A percentile compares a stretch with the other conserved stretches of the same genome.
phyloP scores from a whole-genome alignment of 805 yeast genomes.

The Starmerella stigmatis region DNA sequence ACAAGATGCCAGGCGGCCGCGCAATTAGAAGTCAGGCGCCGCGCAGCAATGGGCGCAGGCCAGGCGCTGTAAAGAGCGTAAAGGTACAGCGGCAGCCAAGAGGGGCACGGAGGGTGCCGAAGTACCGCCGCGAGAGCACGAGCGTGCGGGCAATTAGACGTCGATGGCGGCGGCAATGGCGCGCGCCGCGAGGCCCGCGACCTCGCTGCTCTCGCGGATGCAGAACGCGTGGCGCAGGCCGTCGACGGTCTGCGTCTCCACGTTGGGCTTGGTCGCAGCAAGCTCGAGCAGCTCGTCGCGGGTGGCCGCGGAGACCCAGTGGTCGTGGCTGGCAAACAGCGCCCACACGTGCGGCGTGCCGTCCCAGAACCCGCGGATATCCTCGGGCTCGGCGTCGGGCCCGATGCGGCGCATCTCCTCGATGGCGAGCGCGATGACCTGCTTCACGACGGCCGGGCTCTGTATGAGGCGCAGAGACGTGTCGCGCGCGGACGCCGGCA shows the following conservation, averaged over 20 bases:
- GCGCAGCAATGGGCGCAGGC: too few species aligned
- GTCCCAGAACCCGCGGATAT: conserved; percentile 40
- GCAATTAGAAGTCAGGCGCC: too few species aligned
- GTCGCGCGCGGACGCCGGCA: conserved; percentile 7
- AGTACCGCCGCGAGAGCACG: too few species aligned
- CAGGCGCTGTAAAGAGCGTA: too few species aligned
- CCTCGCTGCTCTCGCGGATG: conserved; percentile 40
- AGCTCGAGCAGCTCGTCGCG: conserved; percentile 36
- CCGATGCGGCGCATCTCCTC: conserved; percentile 50
- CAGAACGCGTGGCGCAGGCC: conserved; percentile 52
- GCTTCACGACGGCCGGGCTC: conserved; percentile 40
- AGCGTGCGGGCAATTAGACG: too few species aligned
- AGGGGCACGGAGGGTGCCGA: too few species aligned
- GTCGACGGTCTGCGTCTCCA: conserved; percentile 31
- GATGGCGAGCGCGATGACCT: conserved; percentile 45
- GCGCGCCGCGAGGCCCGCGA: conserved; percentile 32
- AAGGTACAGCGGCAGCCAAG: too few species aligned
- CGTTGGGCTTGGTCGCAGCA: conserved; percentile 31
- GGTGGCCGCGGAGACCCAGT: conserved; percentile 52
- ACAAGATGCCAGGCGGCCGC: too few species aligned
- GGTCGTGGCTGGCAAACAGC: conserved; percentile 49
- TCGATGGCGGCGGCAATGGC: neutral
- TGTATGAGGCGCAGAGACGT: conserved; percentile 30
- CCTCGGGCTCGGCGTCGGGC: conserved; percentile 31
- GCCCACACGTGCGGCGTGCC: conserved; percentile 39